phyloP scores from a whole-genome alignment of 108 stramenopile genomes.

The Cyclotella distinguenda region DNA sequence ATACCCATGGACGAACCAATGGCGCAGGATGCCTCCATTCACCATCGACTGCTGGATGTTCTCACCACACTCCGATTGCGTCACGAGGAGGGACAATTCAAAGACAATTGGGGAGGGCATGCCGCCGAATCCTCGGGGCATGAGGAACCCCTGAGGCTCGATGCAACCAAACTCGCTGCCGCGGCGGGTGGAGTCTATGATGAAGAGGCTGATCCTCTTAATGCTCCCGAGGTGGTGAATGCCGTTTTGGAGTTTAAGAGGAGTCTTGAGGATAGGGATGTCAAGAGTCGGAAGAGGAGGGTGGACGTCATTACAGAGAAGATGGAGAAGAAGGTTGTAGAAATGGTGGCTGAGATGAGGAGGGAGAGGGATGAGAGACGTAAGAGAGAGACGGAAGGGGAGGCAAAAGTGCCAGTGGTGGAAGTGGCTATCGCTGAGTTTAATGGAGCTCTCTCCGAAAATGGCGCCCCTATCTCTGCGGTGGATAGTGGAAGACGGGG shows the following conservation, averaged over 20 bases:
- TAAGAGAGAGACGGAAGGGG: slow-evolving; percentile 36
- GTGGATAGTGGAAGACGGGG: slow-evolving; percentile 54
- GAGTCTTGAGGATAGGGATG: slow-evolving; percentile 49
- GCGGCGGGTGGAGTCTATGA: slow-evolving; percentile 66
- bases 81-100: slow-evolving; percentile 12
- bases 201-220: slow-evolving; percentile 81
- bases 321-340: slow-evolving; percentile 57
- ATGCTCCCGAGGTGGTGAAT: slow-evolving; percentile 72
- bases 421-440: slow-evolving; percentile 7
- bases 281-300: slow-evolving; percentile 44
- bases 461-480: not conserved
- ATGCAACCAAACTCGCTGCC: slow-evolving; percentile 40
- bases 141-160: slow-evolving; percentile 3
- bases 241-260: slow-evolving; percentile 77
- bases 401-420: slow-evolving; percentile 9
- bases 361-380: slow-evolving; percentile 37
- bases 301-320: slow-evolving; percentile 48
- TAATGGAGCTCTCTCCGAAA: slow-evolving; percentile 17
- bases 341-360: slow-evolving; percentile 53
- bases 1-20: slow-evolving; percentile 26
- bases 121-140: slow-evolving; percentile 26
- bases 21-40: slow-evolving; percentile 29
- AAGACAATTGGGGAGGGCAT: slow-evolving; percentile 31
- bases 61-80: slow-evolving; percentile 28
- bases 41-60: slow-evolving; percentile 26